Base-by-base conservation (phyloP, 805 yeast genomes). In the Monosporozyma yasuniensis region DNA sequence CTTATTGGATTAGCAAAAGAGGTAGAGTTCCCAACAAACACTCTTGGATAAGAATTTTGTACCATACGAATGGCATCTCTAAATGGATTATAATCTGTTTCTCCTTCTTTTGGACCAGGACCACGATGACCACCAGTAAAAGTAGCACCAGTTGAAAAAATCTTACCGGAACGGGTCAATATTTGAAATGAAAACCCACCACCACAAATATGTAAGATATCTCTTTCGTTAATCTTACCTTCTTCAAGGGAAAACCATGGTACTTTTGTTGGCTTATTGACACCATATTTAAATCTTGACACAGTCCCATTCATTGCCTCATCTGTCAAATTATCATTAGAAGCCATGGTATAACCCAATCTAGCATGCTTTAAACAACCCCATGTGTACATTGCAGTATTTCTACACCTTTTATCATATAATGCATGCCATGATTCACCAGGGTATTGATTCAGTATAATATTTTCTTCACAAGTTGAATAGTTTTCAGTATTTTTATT, bases 181-280 rank as follows among this genome's bases (percentile, higher is more conserved):
- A 84, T 67, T 47, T 80, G 79, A 52, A 81, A 79, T 3, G 81
- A 75, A 58, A 73, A 83, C 1, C 91, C 91, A 28, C 84, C 84
- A 8, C 81, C 80, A 22, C 77, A 69, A 0, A 83, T 67, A 54
- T 61, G 63, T 16, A 55, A 52, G 14, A 64, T 57, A 30, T 51
- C 46, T 23, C 56, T 59, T 23, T 59, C 59, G 2, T 44, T 27
- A 34, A 44, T 47, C 11, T 52, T 48, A 1, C 53, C 51, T 25
- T 51, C 52, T 1, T 50, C 50, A 1, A 27, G 5, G 3, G 56
- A 32, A 37, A 52, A 49, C 66, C 66, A 63, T 1, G 69, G 69
- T n/a, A 65, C 64, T 11, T 44, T 39, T 2, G 56, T 54, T 3
- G 70, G 70, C 21, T 45, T 49, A 50, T 61, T 61, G 1, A 64